phyloP scores from a whole-genome alignment of 257 asterid species.

The Plantago elongata region DNA sequence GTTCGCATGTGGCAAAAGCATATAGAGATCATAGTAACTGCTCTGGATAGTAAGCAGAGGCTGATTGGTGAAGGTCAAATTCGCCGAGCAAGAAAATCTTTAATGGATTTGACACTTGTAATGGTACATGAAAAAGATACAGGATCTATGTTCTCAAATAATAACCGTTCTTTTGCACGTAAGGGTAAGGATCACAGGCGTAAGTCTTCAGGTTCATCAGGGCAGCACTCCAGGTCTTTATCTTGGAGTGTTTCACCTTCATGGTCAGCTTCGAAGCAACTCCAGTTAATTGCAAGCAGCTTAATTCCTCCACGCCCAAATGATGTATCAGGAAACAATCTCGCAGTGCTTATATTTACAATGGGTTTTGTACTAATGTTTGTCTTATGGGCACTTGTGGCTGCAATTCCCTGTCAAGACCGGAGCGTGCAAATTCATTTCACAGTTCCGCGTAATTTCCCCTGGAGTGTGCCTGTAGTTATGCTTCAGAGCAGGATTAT shows the following conservation, averaged over 20 bases:
- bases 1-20: conserved; percentile 77
- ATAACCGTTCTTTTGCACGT: conserved; percentile 79
- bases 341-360: conserved; percentile 50
- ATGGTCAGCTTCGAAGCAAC: conserved; percentile 97
- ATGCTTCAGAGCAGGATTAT: conserved; percentile 57
- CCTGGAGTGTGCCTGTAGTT: conserved; percentile 58
- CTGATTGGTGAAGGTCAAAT: conserved; percentile 60
- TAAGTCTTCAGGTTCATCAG: conserved; percentile 27
- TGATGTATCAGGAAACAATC: conserved; percentile 58
- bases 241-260: conserved; percentile 91
- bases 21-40: conserved; percentile 59
- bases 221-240: conserved; percentile 81
- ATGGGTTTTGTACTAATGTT: conserved; percentile 77
- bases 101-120: conserved; percentile 69
- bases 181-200: conserved; percentile 60
- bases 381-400: conserved; percentile 79
- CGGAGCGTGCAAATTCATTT: conserved; percentile 56
- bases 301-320: conserved; percentile 63
- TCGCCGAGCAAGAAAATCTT: conserved; percentile 74
- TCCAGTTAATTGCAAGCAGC: conserved; percentile 62
- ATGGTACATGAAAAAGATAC: conserved; percentile 76
- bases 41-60: conserved; percentile 45
- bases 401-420: conserved; percentile 92
- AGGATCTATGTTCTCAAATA: conserved; percentile 51
- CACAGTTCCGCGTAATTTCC: conserved; percentile 59